A percentile compares a stretch with the other conserved stretches of the same genome.
phyloP scores from a whole-genome alignment of 495 filamentous ascomycete genomes.

The Sabuloglossum arenarium region DNA sequence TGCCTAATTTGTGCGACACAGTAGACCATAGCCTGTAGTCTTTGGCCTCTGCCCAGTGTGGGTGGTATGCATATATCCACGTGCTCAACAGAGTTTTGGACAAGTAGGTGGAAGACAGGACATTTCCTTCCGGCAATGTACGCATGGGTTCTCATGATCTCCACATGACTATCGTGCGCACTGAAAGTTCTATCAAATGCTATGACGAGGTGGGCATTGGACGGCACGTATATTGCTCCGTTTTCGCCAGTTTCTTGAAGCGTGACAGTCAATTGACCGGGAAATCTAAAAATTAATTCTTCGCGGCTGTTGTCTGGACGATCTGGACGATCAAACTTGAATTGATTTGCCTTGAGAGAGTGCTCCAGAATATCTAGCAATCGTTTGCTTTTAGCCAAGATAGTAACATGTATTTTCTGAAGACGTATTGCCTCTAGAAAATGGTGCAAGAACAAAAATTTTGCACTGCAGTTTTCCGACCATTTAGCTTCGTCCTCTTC shows the following conservation, averaged over 20 bases:
- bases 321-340: conserved; percentile 22
- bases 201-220: conserved; percentile 27
- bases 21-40: conserved; percentile 21
- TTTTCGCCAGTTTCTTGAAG: conserved; percentile 24
- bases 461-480: conserved; percentile 33
- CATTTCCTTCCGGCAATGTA: conserved; percentile 21
- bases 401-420: conserved; percentile 24
- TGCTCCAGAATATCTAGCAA: conserved; percentile 28
- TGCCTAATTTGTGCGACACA: conserved; percentile 21
- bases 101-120: conserved; percentile 30
- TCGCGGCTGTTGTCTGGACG: conserved; percentile 9
- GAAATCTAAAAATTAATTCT: conserved; percentile 16
- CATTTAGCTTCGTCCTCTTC: conserved; percentile 27
- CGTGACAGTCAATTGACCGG: conserved; percentile 26
- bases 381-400: conserved; percentile 23
- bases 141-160: conserved; percentile 23
- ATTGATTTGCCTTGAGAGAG: conserved; percentile 28
- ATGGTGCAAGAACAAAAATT: conserved; percentile 33
- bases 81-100: conserved; percentile 35
- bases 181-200: conserved; percentile 30
- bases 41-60: conserved; percentile 18
- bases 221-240: conserved; percentile 19
- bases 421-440: conserved; percentile 24
- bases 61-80: conserved; percentile 28
- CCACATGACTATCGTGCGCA: conserved; percentile 19